Conservation (phyloP, 169 alveolate species). For the Eimeria necatrix region DNA sequence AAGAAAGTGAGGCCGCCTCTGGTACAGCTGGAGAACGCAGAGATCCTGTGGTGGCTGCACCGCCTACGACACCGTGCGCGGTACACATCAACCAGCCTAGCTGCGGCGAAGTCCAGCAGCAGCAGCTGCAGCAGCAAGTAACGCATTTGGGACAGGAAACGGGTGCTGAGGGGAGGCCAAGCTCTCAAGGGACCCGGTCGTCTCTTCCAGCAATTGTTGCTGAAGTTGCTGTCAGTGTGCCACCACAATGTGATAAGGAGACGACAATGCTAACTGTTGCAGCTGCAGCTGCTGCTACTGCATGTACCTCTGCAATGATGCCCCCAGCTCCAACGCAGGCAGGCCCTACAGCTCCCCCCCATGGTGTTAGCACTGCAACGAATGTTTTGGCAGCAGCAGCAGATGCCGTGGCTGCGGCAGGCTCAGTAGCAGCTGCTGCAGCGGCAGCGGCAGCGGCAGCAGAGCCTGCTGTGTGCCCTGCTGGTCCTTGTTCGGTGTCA, state of each 20-base stretch:
- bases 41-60: neutral
- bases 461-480: neutral
- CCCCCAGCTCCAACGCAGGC: neutral
- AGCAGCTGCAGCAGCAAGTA: slow-evolving; percentile 7
- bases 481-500: neutral
- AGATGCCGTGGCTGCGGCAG: neutral
- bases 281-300: neutral
- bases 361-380: neutral
- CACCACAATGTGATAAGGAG: neutral
- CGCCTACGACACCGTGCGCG: neutral
- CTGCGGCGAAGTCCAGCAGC: neutral
- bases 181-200: neutral
- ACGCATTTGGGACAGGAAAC: too few relatives aligned
- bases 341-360: neutral
- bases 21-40: neutral
- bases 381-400: neutral
- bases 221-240: neutral
- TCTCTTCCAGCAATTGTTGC: neutral
- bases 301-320: neutral
- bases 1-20: neutral
- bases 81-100: neutral
- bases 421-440: slow-evolving; percentile 10
- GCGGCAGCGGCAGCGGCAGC: neutral
- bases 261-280: neutral
- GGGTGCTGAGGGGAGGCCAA: too few relatives aligned